These are phyloP conservation scores for Pseudisothecium myosuroides DNA, from an alignment of 225 moss, liverwort and hornwort genomes.

Conservation along the genomic window DNA sequence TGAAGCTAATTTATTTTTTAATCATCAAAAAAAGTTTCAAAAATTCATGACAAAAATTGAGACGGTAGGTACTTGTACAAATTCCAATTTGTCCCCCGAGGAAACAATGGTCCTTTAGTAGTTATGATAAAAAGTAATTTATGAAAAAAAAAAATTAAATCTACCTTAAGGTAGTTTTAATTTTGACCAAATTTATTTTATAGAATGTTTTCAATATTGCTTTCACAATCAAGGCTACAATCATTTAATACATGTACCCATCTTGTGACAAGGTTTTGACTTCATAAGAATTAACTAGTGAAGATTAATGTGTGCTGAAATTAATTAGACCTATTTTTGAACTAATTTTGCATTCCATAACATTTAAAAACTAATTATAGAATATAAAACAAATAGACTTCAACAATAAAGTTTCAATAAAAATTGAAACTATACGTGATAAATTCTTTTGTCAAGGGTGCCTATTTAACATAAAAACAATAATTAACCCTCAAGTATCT, in stretches of 20 bases:
- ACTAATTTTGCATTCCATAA: neutral
- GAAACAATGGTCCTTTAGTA: rapidly evolving
- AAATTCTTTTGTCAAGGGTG: neutral
- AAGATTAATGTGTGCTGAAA: neutral
- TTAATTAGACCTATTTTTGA: neutral
- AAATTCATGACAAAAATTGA: no score
- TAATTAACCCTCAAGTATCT: neutral
- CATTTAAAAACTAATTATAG: rapidly evolving
- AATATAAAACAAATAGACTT: neutral
- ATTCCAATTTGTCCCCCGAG: no score
- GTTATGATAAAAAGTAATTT: neutral
- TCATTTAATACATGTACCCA: neutral
- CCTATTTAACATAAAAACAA: neutral
- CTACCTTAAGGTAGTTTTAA: neutral
- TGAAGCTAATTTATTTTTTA: no score
- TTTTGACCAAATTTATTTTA: neutral
- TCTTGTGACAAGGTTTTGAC: neutral
- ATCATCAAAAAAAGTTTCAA: no score
- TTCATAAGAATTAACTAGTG: no score
- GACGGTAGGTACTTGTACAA: no score
- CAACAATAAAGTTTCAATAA: neutral
- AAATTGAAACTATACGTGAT: neutral
- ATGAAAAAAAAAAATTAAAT: no score
- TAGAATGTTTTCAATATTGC: neutral
- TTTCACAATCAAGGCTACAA: neutral